phyloP scores from a whole-genome alignment of 2,329 filamentous ascomycete genomes.

The Claviceps pusilla region DNA sequence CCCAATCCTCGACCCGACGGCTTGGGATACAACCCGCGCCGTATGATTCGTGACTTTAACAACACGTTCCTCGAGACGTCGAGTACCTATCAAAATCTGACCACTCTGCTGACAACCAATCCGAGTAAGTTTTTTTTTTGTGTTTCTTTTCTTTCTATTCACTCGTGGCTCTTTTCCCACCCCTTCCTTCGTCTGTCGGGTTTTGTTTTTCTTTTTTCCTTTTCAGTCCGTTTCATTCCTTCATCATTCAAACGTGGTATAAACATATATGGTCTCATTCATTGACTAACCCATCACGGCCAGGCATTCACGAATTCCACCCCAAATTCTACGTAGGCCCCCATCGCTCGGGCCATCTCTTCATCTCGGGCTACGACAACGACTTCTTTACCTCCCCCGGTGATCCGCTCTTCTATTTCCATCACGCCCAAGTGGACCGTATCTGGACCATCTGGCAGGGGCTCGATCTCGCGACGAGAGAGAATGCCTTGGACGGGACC shows the following conservation, averaged over 20 bases:
- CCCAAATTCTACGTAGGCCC: neutral
- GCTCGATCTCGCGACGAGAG: neutral
- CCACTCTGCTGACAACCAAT: neutral
- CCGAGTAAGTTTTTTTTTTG: neutral
- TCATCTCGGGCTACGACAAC: conserved; percentile 1
- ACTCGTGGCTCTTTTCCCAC: too few species aligned
- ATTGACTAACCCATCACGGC: neutral
- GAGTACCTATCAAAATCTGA: neutral
- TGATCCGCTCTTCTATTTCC: conserved; percentile 4
- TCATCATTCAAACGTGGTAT: too few species aligned
- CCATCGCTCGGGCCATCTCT: neutral
- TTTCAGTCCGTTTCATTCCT: too few species aligned
- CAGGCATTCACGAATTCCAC: conserved; percentile 1
- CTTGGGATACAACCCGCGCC: conserved; percentile 4
- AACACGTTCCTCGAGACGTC: neutral
- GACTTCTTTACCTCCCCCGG: conserved; percentile 4
- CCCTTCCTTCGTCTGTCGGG: too few species aligned
- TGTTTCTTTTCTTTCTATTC: neutral
- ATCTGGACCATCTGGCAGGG: conserved; percentile 6
- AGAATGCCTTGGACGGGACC: conserved; percentile 1
- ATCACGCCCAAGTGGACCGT: conserved; percentile 3
- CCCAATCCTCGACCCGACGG: neutral
- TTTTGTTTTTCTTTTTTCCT: too few species aligned
- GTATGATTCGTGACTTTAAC: conserved; percentile 4
- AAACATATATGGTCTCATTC: neutral